phyloP scores from a whole-genome alignment of 2,329 filamentous ascomycete genomes.

The Mariannaea elegans region DNA sequence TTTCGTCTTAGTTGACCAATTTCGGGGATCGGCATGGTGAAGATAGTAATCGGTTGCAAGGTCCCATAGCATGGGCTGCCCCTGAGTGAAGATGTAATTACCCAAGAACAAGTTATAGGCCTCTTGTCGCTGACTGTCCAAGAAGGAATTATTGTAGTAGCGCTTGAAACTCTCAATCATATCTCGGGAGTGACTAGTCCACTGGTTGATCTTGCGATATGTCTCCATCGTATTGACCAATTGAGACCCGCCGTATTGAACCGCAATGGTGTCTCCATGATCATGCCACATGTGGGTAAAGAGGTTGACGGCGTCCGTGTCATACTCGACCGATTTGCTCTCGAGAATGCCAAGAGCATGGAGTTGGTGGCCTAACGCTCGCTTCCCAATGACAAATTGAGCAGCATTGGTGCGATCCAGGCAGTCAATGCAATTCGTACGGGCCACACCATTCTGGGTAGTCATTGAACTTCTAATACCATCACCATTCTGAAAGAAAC shows the following conservation, averaged over 20 bases:
- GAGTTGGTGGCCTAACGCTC: constrained; percentile 89
- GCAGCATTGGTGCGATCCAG: constrained; percentile 96
- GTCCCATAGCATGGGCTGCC: constrained; percentile 97
- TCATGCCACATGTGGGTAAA: constrained; percentile 99
- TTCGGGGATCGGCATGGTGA: constrained; percentile 85
- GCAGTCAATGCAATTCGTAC: constrained; percentile 98
- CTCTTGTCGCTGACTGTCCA: constrained; percentile 97
- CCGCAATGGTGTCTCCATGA: constrained; percentile 96
- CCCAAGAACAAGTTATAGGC: constrained; percentile 97
- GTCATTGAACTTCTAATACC: constrained; percentile 67
- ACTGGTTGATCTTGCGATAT: constrained; percentile 98
- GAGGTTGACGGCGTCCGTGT: constrained; percentile 93
- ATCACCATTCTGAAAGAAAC: constrained; percentile 95
- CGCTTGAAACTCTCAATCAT: constrained; percentile 99
- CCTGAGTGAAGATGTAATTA: constrained; percentile 89
- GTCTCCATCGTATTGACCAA: constrained; percentile 99
- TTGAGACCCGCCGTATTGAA: constrained; percentile 97
- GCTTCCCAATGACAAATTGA: constrained; percentile 96
- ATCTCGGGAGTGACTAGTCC: constrained; percentile 95
- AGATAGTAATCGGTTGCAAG: constrained; percentile 94
- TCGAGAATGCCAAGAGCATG: constrained; percentile 89
- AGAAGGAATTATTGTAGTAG: constrained; percentile 98
- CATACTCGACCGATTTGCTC: constrained; percentile 83
- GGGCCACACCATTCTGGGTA: constrained; percentile 89
- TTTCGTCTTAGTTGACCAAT: constrained; percentile 69